phyloP scores from a whole-genome alignment of 2,329 filamentous ascomycete genomes.

The Colletotrichum falcatum region DNA sequence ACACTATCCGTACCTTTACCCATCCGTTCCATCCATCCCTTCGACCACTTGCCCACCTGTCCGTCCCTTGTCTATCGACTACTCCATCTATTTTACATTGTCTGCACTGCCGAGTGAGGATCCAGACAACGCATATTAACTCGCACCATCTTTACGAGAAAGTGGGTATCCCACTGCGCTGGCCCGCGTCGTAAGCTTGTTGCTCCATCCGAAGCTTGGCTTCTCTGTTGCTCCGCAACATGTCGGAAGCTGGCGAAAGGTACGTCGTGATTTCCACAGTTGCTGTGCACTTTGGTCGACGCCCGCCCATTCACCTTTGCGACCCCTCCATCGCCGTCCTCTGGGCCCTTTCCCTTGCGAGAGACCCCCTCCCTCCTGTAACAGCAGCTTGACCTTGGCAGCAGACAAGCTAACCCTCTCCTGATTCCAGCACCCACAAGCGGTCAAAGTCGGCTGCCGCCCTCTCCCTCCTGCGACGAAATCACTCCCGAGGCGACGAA shows the following conservation, averaged over 20 bases:
- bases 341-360: slow-evolving; percentile 28
- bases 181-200: slow-evolving; percentile 27
- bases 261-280: slow-evolving; percentile 43
- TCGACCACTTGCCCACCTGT: not conserved
- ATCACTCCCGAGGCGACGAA: slow-evolving; percentile 63
- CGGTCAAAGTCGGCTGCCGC: slow-evolving; percentile 66
- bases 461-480: slow-evolving; percentile 66
- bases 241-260: slow-evolving; percentile 54
- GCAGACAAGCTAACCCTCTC: slow-evolving; percentile 31
- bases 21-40: not conserved
- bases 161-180: slow-evolving; percentile 31
- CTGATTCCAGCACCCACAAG: slow-evolving; percentile 57
- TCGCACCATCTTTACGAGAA: slow-evolving; percentile 37
- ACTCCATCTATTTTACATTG: slow-evolving; percentile 29
- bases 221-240: slow-evolving; percentile 42
- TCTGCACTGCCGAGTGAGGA: slow-evolving; percentile 16
- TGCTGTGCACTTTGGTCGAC: slow-evolving; percentile 16
- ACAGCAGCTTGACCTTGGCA: slow-evolving; percentile 26
- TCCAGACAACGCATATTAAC: slow-evolving; percentile 30
- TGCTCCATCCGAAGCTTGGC: slow-evolving; percentile 24
- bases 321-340: not conserved
- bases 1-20: not conserved
- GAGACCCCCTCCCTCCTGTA: slow-evolving; percentile 24
- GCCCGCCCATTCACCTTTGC: slow-evolving; percentile 4
- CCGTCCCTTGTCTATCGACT: slow-evolving; percentile 22